Percentiles rank a stretch among this genome's conserved stretches.
These are phyloP conservation scores for Clavariopsis aquatica DNA, from an alignment of 495 filamentous ascomycete genomes.

Conservation along the genomic window DNA sequence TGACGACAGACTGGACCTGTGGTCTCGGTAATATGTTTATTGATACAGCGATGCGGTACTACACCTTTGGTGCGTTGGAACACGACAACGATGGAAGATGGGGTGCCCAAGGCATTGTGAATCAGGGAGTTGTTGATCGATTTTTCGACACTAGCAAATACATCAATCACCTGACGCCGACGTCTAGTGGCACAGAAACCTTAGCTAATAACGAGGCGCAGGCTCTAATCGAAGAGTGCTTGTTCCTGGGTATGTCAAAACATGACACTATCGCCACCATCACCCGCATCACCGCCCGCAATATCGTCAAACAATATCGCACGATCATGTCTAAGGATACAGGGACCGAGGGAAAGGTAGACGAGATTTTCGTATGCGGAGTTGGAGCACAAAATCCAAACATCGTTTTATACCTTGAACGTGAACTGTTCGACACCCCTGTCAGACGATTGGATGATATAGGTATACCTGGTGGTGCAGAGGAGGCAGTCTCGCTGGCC, in stretches of 20 bases:
- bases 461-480: slow-evolving; percentile 14
- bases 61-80: not conserved
- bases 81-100: slow-evolving; percentile 5
- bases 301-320: slow-evolving; percentile 18
- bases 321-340: not conserved
- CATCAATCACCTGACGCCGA: not conserved
- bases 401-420: slow-evolving; percentile 14
- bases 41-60: slow-evolving; percentile 10
- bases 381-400: slow-evolving; percentile 17
- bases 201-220: slow-evolving; percentile 13
- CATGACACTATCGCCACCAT: slow-evolving; percentile 24
- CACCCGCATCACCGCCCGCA: slow-evolving; percentile 22
- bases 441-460: slow-evolving; percentile 13
- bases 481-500: slow-evolving; percentile 19
- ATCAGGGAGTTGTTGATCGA: slow-evolving; percentile 14
- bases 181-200: not conserved
- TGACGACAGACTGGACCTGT: not conserved
- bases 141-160: slow-evolving; percentile 12
- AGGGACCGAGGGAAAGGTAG: not conserved
- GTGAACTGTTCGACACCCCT: not conserved
- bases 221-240: slow-evolving; percentile 25
- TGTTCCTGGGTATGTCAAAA: slow-evolving; percentile 6
- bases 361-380: slow-evolving; percentile 31
- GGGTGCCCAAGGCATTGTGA: slow-evolving; percentile 13
- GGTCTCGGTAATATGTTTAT: slow-evolving; percentile 15